Evolutionary conservation across 2,329 filamentous ascomycete genomes (phyloP).

Genomic region (Endoconidiophora polonica): DNA sequence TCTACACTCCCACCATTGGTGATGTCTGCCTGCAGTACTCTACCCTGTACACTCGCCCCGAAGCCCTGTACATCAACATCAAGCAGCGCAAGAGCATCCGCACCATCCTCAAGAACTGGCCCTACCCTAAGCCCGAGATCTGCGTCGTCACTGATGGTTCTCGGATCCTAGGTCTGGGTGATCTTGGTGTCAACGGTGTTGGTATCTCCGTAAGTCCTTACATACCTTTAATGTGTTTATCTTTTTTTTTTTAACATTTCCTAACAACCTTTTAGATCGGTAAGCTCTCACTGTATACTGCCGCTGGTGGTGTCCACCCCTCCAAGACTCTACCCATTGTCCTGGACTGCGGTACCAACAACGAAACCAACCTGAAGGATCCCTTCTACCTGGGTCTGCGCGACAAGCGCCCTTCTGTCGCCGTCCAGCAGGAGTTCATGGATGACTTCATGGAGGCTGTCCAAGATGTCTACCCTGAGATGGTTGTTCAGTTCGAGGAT

Average conservation of each 20-base stretch:
- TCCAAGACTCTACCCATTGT: conserved; percentile 62
- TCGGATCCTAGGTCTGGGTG: conserved; percentile 78
- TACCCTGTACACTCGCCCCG: conserved; percentile 84
- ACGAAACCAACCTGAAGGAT: conserved; percentile 48
- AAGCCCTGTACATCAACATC: conserved; percentile 91
- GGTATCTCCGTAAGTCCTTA: conserved; percentile 63
- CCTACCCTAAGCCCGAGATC: conserved; percentile 75
- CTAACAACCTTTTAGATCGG: conserved; percentile 41
- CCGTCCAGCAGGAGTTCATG: conserved; percentile 78
- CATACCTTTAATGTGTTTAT: background rate
- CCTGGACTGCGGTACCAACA: conserved; percentile 49
- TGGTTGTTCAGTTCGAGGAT: conserved; percentile 85
- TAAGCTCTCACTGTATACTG: conserved; percentile 89
- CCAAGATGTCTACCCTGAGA: conserved; percentile 51
- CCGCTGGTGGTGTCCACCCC: conserved; percentile 86
- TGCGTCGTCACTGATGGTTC: conserved; percentile 95
- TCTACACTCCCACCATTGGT: conserved; percentile 82
- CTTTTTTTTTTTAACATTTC: background rate
- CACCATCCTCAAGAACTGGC: conserved; percentile 86
- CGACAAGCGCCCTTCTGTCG: conserved; percentile 58
- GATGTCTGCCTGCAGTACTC: conserved; percentile 96
- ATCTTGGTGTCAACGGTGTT: conserved; percentile 92
- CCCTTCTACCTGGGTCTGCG: conserved; percentile 81
- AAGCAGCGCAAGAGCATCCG: conserved; percentile 82
- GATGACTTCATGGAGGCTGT: conserved; percentile 94